Base-by-base conservation (phyloP, 2,329 filamentous ascomycete genomes). In the Onygenales sp. region DNA sequence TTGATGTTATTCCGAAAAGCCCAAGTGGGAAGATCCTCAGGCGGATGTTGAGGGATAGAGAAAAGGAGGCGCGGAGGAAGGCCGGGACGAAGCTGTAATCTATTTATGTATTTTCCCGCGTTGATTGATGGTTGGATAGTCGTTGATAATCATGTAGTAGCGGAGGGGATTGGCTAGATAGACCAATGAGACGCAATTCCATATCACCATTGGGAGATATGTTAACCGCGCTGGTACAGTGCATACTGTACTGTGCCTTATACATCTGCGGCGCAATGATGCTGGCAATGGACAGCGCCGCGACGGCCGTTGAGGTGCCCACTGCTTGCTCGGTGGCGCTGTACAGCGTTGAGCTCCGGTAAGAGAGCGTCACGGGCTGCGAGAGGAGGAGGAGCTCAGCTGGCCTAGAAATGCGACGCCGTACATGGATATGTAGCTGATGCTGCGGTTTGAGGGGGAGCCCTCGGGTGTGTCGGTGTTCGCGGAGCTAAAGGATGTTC, bases 21-120 rank as follows among this genome's bases (percentile, higher is more conserved):
- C 78, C 81, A 0, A 81, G 78, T 55, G 81, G 81, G 1, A 84
- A 84, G 75, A 84, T 84, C 56, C 62, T 84, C 58, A 68, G 82
- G 49, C 77, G 82, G 51, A 67, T 87, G 46, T 69, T 94, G 60
- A 77, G 87, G 43, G 89, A 94, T 63, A 79, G 80, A 63, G 89
- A 93, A 71, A 86, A 77, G 73, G 83, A 85, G 65, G 76, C 75
- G 55, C 79, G 85, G 65, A 80, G 81, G 65, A 77, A 78, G 60
- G 73, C 78, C 56, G 84, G 84, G 0, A 75, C 83, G 9, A 91
- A 83, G 75, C 64, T 92, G 62, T 91, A 77, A 41, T 2, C 32
- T 11, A 35, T 11, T 48, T 36, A 3, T 27, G n/a, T 49, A 8
- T 17, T 7, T 39, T 11, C 36, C 36, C 45, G 36, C 17, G 17